phyloP scores from a whole-genome alignment of 2,329 filamentous ascomycete genomes.

The Aspergillus chevalieri region DNA sequence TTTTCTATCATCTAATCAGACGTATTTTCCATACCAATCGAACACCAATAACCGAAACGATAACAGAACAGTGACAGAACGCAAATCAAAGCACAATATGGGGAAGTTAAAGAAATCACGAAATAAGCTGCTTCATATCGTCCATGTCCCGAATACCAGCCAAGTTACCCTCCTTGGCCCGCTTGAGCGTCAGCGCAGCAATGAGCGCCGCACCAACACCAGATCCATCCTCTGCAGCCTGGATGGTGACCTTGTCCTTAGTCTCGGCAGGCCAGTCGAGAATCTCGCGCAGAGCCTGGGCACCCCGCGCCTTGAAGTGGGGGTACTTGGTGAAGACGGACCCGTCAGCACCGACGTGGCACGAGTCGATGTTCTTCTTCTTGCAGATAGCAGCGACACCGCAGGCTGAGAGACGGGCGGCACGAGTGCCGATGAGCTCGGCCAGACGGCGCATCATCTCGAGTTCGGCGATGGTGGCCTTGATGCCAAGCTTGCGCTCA shows the following conservation, averaged over 20 bases:
- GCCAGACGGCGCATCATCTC: constrained; percentile 83
- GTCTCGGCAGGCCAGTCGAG: constrained; percentile 84
- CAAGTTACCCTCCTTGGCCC: constrained; percentile 54
- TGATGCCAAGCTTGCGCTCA: constrained; percentile 65
- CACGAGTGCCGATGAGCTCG: constrained; percentile 90
- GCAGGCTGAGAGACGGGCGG: constrained; percentile 85
- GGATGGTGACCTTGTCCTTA: constrained; percentile 79
- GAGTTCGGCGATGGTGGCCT: constrained; percentile 68
- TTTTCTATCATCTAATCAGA: background rate
- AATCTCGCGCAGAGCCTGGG: constrained; percentile 85
- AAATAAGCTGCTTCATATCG: constrained; percentile 30
- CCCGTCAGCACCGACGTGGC: constrained; percentile 93
- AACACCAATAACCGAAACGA: no score
- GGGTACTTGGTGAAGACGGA: constrained; percentile 99
- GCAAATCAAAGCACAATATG: background rate
- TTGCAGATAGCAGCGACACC: constrained; percentile 94
- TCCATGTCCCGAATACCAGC: constrained; percentile 51
- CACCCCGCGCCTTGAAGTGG: constrained; percentile 90
- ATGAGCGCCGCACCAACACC: constrained; percentile 97
- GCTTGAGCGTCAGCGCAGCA: constrained; percentile 63
- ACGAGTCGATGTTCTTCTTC: constrained; percentile 83
- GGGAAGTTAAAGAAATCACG: background rate
- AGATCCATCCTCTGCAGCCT: constrained; percentile 88
- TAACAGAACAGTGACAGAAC: no score
- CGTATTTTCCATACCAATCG: background rate